phyloP scores from a whole-genome alignment of 129 eudicot genomes.

The Pseudognaphalium luteoalbum region DNA sequence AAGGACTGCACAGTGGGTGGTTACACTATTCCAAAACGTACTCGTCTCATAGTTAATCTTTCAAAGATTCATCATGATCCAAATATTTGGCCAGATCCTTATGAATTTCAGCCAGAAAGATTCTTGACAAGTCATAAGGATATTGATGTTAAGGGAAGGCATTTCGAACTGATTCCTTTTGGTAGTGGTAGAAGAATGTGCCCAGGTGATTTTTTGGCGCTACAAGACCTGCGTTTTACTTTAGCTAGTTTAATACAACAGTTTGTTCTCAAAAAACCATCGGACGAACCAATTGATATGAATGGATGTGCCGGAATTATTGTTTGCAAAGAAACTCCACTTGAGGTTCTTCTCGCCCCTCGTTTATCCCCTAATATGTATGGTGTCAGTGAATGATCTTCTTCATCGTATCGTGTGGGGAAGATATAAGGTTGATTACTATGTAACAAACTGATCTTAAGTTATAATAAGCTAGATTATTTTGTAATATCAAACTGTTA shows the following conservation, averaged over 20 bases:
- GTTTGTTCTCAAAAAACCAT: conserved; percentile 19
- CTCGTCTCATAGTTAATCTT: background rate
- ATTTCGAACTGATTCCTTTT: conserved; percentile 27
- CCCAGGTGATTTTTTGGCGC: conserved; percentile 19
- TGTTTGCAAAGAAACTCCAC: conserved; percentile 21
- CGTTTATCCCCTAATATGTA: conserved; percentile 24
- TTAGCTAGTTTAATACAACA: conserved; percentile 35
- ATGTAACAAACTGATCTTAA: background rate
- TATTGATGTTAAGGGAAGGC: no score
- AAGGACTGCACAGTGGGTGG: background rate
- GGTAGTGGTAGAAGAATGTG: conserved; percentile 38
- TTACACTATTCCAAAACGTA: background rate
- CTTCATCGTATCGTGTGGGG: background rate
- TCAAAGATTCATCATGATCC: background rate
- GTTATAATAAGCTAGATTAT: background rate
- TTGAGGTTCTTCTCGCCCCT: conserved; percentile 33
- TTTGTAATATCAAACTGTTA: background rate
- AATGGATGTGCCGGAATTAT: conserved; percentile 16
- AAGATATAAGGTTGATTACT: background rate
- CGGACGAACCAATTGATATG: conserved; percentile 31
- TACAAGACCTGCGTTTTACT: conserved; percentile 8
- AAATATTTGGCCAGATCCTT: background rate
- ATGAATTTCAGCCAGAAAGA: background rate
- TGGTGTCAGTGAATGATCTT: background rate
- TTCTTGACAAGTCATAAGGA: background rate